Base-by-base conservation (phyloP, 1,284 basidiomycete species). In the Ceratobasidium sp. region DNA sequence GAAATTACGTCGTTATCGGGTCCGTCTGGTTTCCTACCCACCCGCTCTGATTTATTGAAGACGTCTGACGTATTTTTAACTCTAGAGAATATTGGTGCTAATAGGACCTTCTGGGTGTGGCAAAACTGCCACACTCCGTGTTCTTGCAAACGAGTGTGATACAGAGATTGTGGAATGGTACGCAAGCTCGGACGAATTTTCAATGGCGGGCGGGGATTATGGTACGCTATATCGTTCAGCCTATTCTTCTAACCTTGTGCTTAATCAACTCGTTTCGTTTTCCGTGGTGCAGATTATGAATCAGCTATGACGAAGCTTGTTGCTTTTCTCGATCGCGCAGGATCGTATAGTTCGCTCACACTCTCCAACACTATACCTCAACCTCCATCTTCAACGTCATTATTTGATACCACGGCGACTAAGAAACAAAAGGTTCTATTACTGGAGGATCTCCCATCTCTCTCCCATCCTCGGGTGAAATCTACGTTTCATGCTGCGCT, bases 381-480 rank as follows among this genome's bases (percentile, higher is more conserved):
- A 56, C 55, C 83, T 10, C 69, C 80, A 20, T 78, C 70, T 78
- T 84, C 83, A 6, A 80, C 81, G 15, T 82, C 83, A 33, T 55
- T 76, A 18, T n/a, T 79, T 28, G 78, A 78, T 23, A 46, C 15
- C n/a, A n/a, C n/a, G n/a, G n/a, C n/a, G n/a, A 33, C 58, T 18
- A 46, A 63, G 86, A 87, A 78, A 9, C 90, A 90, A 66, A 83
- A 97, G 4, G 90, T 77, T 3, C 64, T 99, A 69, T 90, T 99
- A 6, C 87, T 99, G 9, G 97, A 98, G 84, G 95, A 98, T 79
- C 88, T 99, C 3, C 97, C 97, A 0, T 98, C 99, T 83, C 89
- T 99, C 58, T 86, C 95, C 4, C 94, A 97, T 83, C 85, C 89
- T 0, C 86, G 89, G 2, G 97, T 95, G 0, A 92, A 93, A 80